phyloP scores from a whole-genome alignment of 2,329 filamentous ascomycete species.

The Penicillium capsulatum region DNA sequence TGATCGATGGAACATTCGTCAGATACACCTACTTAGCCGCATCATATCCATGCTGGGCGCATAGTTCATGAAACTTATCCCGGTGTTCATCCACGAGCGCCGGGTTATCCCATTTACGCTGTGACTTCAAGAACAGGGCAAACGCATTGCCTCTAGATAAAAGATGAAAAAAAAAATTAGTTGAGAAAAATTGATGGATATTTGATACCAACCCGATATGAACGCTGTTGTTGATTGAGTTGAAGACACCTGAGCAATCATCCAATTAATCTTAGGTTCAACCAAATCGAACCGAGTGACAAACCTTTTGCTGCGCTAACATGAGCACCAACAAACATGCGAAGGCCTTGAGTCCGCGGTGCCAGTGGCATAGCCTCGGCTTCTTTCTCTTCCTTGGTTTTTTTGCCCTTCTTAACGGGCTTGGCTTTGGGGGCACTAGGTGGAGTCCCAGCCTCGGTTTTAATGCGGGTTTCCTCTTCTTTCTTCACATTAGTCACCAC shows the following conservation, averaged over 20 bases:
- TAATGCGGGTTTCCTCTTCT: conserved; percentile 10
- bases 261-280: conserved; percentile 9
- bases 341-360: conserved; percentile 64
- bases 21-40: conserved; percentile 48
- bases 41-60: conserved; percentile 67
- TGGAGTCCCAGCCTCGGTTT: conserved; percentile 12
- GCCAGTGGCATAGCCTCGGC: conserved; percentile 60
- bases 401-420: conserved; percentile 47
- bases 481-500: background rate
- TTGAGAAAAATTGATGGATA: background rate
- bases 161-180: too few species aligned
- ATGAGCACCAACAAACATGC: conserved; percentile 87
- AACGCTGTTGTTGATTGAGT: conserved; percentile 71
- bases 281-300: conserved; percentile 19
- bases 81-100: conserved; percentile 65
- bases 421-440: conserved; percentile 52
- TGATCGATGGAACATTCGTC: background rate
- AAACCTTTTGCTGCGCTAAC: conserved; percentile 82
- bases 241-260: conserved; percentile 67
- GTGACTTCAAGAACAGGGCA: conserved; percentile 91
- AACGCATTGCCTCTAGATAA: conserved; percentile 75
- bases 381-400: conserved; percentile 54
- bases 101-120: conserved; percentile 89
- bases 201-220: conserved; percentile 59
- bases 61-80: conserved; percentile 65